Evolutionary conservation across 1,139 yeast species (phyloP).

Genomic region (Pneumocystis sp.): DNA sequence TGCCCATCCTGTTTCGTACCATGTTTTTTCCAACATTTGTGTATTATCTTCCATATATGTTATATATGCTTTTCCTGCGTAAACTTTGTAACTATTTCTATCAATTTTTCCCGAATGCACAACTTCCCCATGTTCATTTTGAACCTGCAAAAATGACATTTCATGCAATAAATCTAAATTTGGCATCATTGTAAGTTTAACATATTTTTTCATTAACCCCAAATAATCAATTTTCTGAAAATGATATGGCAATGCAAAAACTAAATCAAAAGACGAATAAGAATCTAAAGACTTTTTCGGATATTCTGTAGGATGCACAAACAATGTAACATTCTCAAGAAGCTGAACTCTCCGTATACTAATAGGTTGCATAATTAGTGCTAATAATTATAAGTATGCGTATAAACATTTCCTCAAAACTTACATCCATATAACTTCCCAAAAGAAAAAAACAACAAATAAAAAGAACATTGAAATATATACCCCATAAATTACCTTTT

Average conservation of each 20-base stretch:
- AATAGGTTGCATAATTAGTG: neutral
- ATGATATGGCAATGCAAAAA: neutral
- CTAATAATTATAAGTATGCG: neutral
- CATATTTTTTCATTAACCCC: neutral
- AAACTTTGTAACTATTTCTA: neutral
- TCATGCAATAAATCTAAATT: neutral
- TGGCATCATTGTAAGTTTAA: neutral
- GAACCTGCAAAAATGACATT: neutral
- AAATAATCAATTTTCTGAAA: neutral
- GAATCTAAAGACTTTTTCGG: neutral
- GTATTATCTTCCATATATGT: neutral
- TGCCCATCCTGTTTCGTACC: slow-evolving; percentile 2
- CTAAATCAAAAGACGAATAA: neutral
- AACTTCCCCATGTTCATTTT: neutral
- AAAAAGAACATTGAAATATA: neutral
- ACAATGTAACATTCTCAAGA: neutral
- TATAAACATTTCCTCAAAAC: neutral
- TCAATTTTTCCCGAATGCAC: neutral
- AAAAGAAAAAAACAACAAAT: neutral
- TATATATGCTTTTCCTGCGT: neutral
- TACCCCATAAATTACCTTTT: neutral
- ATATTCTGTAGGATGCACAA: neutral
- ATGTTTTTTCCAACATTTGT: neutral
- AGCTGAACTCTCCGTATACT: neutral
- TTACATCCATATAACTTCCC: neutral